Evolutionary conservation across 208 protist species (phyloP).

Genomic region (Trypanosoma avium): DNA sequence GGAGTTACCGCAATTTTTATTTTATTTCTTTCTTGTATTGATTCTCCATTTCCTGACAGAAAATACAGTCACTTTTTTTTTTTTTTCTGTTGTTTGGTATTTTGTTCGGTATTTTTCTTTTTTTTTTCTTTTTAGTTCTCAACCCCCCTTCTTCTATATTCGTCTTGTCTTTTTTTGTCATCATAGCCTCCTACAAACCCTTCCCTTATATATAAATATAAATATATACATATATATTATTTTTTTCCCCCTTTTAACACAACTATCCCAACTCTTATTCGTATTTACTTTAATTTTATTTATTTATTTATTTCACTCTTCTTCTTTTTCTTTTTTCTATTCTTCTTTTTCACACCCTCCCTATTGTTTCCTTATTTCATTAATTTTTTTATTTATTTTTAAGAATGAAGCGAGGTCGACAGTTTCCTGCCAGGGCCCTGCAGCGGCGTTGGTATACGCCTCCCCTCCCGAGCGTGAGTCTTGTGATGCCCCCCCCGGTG

Average conservation of each 20-base stretch:
- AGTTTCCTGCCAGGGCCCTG: slow-evolving; percentile 8
- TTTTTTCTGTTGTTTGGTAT: slow-evolving; percentile 1
- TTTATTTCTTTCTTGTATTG: too few relatives aligned
- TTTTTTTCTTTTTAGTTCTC: slow-evolving; percentile 6
- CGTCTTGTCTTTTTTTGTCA: slow-evolving; percentile 5
- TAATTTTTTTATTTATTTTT: slow-evolving; percentile 11
- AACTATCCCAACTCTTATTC: too few relatives aligned
- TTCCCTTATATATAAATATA: background rate
- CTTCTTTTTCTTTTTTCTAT: slow-evolving; percentile 5
- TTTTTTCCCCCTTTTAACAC: too few relatives aligned
- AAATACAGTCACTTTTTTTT: too few relatives aligned
- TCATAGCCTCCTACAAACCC: too few relatives aligned
- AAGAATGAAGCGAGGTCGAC: slow-evolving; percentile 15
- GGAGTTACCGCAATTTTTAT: too few relatives aligned
- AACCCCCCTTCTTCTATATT: background rate
- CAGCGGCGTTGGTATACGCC: too few relatives aligned
- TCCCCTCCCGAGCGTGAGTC: too few relatives aligned
- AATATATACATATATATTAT: background rate
- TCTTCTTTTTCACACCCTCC: background rate
- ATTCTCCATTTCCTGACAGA: too few relatives aligned
- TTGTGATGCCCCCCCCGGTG: too few relatives aligned
- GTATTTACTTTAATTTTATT: too few relatives aligned
- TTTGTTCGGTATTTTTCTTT: slow-evolving; percentile 3
- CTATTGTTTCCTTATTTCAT: background rate
- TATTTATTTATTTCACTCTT: slow-evolving; percentile 8